Percentiles rank a stretch among this genome's conserved stretches.
These are phyloP conservation scores for Arthrobotrys sphaeroides DNA, from an alignment of 2,329 filamentous ascomycete species.

Conservation along the genomic window DNA sequence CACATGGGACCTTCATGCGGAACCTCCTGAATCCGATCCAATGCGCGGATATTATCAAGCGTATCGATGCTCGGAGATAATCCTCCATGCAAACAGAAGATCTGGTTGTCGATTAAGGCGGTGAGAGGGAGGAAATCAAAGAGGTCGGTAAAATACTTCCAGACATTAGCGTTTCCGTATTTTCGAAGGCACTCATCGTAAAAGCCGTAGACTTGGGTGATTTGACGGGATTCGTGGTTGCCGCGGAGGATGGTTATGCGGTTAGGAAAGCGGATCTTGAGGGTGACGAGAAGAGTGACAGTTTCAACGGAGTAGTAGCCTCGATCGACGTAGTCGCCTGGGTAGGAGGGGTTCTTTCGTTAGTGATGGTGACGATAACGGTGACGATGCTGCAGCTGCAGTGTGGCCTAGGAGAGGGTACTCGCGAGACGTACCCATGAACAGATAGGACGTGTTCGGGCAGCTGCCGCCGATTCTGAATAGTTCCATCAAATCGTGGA, in stretches of 20 bases:
- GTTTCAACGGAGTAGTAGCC: conserved; percentile 99
- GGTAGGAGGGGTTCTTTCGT: conserved; percentile 1
- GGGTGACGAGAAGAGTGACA: conserved; percentile 90
- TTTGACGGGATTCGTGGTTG: conserved; percentile 98
- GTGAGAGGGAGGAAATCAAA: conserved; percentile 98
- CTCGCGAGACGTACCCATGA: conserved; percentile 78
- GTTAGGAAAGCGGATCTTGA: conserved; percentile 97
- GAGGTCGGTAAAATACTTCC: conserved; percentile 98
- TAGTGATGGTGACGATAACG: neutral
- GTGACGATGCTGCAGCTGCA: conserved; percentile 30
- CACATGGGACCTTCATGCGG: conserved; percentile 99
- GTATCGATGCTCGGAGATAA: conserved; percentile 96
- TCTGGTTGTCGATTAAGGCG: conserved; percentile 97
- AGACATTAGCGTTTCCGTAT: conserved; percentile 98
- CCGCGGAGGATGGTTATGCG: conserved; percentile 98
- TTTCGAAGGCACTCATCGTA: conserved; percentile 99
- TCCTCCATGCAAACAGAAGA: conserved; percentile 97
- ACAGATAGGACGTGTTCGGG: conserved; percentile 98
- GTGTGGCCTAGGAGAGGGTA: conserved; percentile 33
- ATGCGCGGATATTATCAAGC: conserved; percentile 90
- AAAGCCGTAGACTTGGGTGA: conserved; percentile 99
- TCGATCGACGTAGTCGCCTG: conserved; percentile 97
- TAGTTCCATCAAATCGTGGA: conserved; percentile 98
- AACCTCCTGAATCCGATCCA: conserved; percentile 97
- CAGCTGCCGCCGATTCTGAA: conserved; percentile 99